Evolutionary conservation across 2,329 filamentous ascomycete genomes (phyloP), one percentile per base, ranked within the genome.

Genomic region (Clarireedia homoeocarpa): DNA sequence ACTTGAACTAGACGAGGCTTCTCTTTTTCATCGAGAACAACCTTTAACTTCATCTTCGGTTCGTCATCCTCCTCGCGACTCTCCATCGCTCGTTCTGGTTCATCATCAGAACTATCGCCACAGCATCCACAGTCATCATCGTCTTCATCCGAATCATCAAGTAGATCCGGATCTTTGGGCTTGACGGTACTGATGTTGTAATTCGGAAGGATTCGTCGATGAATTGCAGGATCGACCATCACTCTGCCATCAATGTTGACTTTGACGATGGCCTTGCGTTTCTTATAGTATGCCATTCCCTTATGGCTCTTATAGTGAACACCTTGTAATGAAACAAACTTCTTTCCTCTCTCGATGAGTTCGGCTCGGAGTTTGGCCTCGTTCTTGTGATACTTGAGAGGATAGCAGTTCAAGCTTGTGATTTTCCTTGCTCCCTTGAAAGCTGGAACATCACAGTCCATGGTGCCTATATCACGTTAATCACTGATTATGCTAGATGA

Each of bases 341-440:
- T 89, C 75, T 88, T 90, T 47, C 91, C 91, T 2, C 91, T 84
- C 64, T 88, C 84, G 53, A 95, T 80, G 24, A 96, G 78, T 56
- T 84, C 77, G 57, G 78, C 72, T 52, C 81, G 82, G 45, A 95
- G 64, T 26, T 77, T 77, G 12, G 80, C 76, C 49, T 89, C 78
- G 59, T 91, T 81, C 61, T 84, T 85, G 73, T 95, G 89, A 67
- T 91, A 95, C 60, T 85, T 77, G 7, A 96, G 74, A 0, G 91
- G 91, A 67, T 89, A 95, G 58, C 83, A 86, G 0, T 81, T 73
- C 6, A 96, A 76, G 65, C 82, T 89, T 10, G 85, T 89, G 66
- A 96, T 95, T 72, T 89, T 91, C 59, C 85, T 81, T 14, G 87
- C 82, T 0, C 91, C 91, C 58, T 88, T 87, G 76, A 96, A 96